Percentiles rank a stretch among this genome's conserved stretches.
Evolutionary conservation across 805 yeast genomes (phyloP).

Genomic region (Jamesozyma spencerorum): DNA sequence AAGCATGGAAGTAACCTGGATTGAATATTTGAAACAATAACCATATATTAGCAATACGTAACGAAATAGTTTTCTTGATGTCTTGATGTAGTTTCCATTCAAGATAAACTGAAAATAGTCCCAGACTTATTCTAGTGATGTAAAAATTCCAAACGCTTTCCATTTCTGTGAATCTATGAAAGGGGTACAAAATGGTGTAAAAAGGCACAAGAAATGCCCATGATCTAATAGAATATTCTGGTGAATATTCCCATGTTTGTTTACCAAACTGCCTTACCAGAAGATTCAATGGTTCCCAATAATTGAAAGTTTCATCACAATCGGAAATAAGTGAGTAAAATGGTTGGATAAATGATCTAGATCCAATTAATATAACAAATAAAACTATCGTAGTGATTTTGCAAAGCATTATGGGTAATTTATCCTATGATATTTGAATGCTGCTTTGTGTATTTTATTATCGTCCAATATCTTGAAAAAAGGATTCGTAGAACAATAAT

Average conservation of each 20-base stretch:
- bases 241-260: constrained; percentile 95
- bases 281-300: constrained; percentile 88
- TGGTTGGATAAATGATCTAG: constrained; percentile 31
- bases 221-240: constrained; percentile 77
- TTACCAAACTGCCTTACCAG: constrained; percentile 76
- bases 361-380: constrained; percentile 14
- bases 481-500: too few species aligned
- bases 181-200: constrained; percentile 20
- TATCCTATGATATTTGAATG: too few species aligned
- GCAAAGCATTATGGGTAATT: constrained; percentile 1
- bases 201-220: constrained; percentile 62
- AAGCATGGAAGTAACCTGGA: constrained; percentile 84
- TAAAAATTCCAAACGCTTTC: constrained; percentile 22
- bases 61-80: constrained; percentile 16
- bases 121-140: constrained; percentile 20
- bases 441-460: too few species aligned
- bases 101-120: constrained; percentile 16
- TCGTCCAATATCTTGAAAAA: too few species aligned
- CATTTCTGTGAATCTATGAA: constrained; percentile 23
- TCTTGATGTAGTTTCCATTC: constrained; percentile 38
- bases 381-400: constrained; percentile 5
- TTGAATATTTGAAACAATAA: constrained; percentile 50
- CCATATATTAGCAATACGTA: constrained; percentile 46
- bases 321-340: constrained; percentile 65
- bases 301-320: constrained; percentile 88